Evolutionary conservation across 2,329 filamentous ascomycete genomes (phyloP).

Genomic region (Teratosphaeria zuluensis): DNA sequence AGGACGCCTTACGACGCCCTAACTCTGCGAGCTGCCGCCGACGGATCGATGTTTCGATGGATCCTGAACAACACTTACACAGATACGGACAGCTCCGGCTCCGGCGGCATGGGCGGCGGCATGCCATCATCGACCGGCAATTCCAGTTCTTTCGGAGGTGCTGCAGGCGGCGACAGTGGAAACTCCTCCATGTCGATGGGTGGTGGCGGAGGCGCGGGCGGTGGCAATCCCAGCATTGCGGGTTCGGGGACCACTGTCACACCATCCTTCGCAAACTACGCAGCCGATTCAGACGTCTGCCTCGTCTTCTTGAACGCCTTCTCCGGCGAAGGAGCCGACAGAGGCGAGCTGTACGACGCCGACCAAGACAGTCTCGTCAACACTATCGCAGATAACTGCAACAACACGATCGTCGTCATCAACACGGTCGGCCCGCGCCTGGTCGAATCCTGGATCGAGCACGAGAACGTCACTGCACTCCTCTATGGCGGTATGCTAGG

Average conservation of each 20-base stretch:
- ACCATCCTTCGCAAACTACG: background rate
- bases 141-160: background rate
- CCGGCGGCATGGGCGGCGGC: background rate
- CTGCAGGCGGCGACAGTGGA: background rate
- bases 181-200: too few relatives aligned
- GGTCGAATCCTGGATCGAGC: background rate
- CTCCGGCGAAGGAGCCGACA: background rate
- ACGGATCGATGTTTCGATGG: background rate
- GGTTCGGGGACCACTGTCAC: background rate
- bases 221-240: background rate
- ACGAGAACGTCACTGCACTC: background rate
- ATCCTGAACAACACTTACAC: background rate
- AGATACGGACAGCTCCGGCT: background rate
- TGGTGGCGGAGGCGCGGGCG: background rate
- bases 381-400: background rate
- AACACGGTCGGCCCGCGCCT: background rate
- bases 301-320: background rate
- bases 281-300: background rate
- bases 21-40: background rate
- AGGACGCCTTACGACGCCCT: background rate
- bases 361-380: background rate
- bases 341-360: background rate
- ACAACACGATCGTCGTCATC: constrained; percentile 1
- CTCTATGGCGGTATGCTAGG: constrained; percentile 38
- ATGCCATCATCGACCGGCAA: background rate